These are phyloP conservation scores for Rhytidiadelphus loreus DNA, from an alignment of 225 moss, liverwort and hornwort genomes.

Conservation along the genomic window DNA sequence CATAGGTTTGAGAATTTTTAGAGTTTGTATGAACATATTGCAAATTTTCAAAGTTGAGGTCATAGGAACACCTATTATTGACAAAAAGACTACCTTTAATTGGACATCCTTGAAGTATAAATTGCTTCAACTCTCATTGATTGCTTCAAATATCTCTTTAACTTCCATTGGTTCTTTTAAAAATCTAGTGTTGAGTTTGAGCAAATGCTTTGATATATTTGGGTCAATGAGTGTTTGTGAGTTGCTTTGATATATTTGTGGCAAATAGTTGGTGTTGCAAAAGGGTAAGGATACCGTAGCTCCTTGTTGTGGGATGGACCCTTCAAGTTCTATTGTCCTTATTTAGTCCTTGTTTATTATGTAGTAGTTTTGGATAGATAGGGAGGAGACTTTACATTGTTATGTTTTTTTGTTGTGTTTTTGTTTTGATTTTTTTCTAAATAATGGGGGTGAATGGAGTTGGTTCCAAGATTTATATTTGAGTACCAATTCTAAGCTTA, in stretches of 20 bases:
- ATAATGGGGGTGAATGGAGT: not conserved
- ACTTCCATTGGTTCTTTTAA: not conserved
- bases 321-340: not conserved
- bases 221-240: not conserved
- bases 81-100: accelerated
- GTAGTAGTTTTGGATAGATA: not conserved
- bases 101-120: not conserved
- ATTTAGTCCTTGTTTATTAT: not conserved
- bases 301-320: not conserved
- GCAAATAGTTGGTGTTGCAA: not conserved
- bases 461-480: accelerated
- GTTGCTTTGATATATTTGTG: not conserved
- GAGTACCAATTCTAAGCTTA: not conserved
- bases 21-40: not conserved
- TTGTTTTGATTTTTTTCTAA: accelerated
- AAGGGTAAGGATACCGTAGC: not conserved
- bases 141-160: not conserved
- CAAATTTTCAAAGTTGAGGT: not conserved
- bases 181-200: not conserved
- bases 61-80: not conserved
- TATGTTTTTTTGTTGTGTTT: not conserved
- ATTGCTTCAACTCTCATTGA: not conserved
- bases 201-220: not conserved
- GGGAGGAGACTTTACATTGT: not conserved
- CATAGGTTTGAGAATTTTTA: too few species aligned